phyloP scores from a whole-genome alignment of 2,329 filamentous ascomycete genomes.

The Beauveria sp. region DNA sequence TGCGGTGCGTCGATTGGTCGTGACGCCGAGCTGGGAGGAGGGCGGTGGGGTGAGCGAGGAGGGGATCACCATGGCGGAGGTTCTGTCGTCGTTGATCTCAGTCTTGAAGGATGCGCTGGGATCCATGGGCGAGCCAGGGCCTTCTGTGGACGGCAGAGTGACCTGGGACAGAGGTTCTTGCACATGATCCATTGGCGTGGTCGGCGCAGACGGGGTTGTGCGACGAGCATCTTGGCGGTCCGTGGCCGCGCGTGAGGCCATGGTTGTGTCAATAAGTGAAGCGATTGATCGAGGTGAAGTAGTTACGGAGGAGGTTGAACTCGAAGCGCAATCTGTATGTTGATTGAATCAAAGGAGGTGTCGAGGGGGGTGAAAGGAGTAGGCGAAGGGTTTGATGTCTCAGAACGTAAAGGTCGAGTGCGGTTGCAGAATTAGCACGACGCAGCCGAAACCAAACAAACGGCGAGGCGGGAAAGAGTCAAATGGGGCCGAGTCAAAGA shows the following conservation, averaged over 20 bases:
- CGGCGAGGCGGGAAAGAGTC: neutral
- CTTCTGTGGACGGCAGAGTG: conserved; percentile 51
- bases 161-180: conserved; percentile 33
- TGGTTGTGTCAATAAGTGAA: neutral
- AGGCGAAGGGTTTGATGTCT: conserved; percentile 1
- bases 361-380: neutral
- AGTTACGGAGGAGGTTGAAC: neutral
- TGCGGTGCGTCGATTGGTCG: conserved; percentile 17
- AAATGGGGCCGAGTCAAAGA: neutral
- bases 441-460: conserved; percentile 7
- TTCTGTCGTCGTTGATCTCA: conserved; percentile 40
- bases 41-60: conserved; percentile 52
- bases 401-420: neutral
- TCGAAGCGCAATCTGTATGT: neutral
- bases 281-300: neutral
- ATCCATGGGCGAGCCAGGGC: conserved; percentile 45
- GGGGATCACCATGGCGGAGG: conserved; percentile 40
- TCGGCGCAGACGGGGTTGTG: neutral
- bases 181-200: conserved; percentile 6
- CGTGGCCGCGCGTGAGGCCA: conserved; percentile 3
- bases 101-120: conserved; percentile 41
- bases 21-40: conserved; percentile 40
- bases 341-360: neutral
- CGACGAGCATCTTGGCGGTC: neutral
- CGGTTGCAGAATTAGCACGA: neutral